These are phyloP conservation scores for Geoglossum glabrum DNA, from an alignment of 495 filamentous ascomycete genomes.

Conservation along the genomic window DNA sequence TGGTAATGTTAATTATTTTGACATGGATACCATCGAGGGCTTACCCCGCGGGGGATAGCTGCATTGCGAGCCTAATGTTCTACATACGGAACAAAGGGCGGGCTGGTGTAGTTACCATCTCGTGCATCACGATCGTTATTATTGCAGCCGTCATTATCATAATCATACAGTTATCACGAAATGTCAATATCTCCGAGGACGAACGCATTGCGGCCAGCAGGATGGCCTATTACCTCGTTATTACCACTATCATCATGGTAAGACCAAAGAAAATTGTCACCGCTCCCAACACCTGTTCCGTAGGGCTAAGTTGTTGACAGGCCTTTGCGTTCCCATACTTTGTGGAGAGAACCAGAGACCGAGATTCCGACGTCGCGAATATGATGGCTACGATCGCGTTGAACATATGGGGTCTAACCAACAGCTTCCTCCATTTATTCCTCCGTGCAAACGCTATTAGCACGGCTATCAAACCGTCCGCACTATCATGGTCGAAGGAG, in stretches of 20 bases:
- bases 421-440: constrained; percentile 17
- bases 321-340: constrained; percentile 18
- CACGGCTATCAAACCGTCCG: constrained; percentile 15
- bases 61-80: constrained; percentile 17
- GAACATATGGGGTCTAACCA: constrained; percentile 19
- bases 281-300: too few species aligned
- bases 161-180: constrained; percentile 12
- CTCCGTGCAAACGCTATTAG: constrained; percentile 18
- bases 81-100: constrained; percentile 13
- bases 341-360: constrained; percentile 5
- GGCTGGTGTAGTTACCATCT: constrained; percentile 10
- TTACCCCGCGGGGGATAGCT: constrained; percentile 29
- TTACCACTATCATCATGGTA: constrained; percentile 16
- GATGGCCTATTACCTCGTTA: constrained; percentile 20
- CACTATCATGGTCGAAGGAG: constrained; percentile 8
- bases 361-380: constrained; percentile 10
- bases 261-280: constrained; percentile 7
- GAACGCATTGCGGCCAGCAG: constrained; percentile 20
- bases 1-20: constrained; percentile 13
- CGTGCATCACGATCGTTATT: constrained; percentile 4
- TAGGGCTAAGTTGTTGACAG: constrained; percentile 11
- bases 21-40: constrained; percentile 34
- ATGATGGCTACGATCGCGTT: constrained; percentile 20
- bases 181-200: constrained; percentile 10
- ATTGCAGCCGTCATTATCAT: constrained; percentile 11